Evolutionary conservation across 176 grass and related monocot genomes (phyloP).

Genomic region (Zea mays): Zm-B73-REFERENCE-NAM-5.0 NC_050099.1:94927501-94928000

Average conservation of each 20-base stretch:
- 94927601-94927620: not conserved
- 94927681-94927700: not conserved
- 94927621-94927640: slow-evolving; percentile 5
- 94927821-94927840: slow-evolving; percentile 18
- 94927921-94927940: slow-evolving; percentile 25
- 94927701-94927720: slow-evolving; percentile 6
- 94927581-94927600: not conserved
- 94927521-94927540: not conserved
- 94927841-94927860: not conserved
- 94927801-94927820: slow-evolving; percentile 18
- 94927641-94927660: not conserved
- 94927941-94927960: slow-evolving; percentile 37
- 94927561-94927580: not conserved
- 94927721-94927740: not conserved
- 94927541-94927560: not conserved
- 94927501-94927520: too few relatives aligned
- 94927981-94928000: not conserved
- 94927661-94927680: not conserved
- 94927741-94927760: slow-evolving; percentile 4
- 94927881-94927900: slow-evolving; percentile 29
- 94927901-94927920: slow-evolving; percentile 35
- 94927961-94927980: slow-evolving; percentile 25
- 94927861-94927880: not conserved
- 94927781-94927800: slow-evolving; percentile 3
- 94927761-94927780: slow-evolving; percentile 19